Percentiles rank a stretch among this genome's conserved stretches.
Conservation (phyloP, 345 rosid species). For the Euphorbia tirucalli region DNA sequence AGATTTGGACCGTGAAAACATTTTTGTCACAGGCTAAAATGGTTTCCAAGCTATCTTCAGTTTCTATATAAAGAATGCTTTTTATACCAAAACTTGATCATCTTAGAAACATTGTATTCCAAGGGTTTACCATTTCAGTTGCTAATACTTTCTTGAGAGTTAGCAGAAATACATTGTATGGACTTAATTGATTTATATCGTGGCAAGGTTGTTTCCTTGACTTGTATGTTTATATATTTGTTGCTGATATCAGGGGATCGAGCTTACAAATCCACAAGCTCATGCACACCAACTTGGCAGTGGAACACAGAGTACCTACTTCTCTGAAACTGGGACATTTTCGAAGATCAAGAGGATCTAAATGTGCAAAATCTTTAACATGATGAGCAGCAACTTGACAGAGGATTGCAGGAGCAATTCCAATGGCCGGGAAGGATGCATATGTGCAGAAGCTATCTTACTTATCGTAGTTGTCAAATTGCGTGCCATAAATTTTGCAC, state of each 20-base stretch:
- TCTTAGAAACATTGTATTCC: neutral
- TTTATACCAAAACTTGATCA: neutral
- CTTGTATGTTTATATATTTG: neutral
- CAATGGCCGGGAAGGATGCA: neutral
- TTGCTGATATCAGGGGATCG: conserved; percentile 59
- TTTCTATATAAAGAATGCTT: neutral
- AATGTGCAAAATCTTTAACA: neutral
- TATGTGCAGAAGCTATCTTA: neutral
- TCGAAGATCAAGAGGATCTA: conserved; percentile 81
- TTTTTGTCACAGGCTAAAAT: neutral
- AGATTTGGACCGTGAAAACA: neutral
- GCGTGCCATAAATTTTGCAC: neutral
- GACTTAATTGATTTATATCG: too few species aligned
- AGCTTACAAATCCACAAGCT: conserved; percentile 84
- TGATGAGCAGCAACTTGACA: neutral
- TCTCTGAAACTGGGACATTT: conserved; percentile 88
- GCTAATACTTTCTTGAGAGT: too few species aligned
- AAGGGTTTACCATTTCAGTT: neutral
- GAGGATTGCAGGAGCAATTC: too few species aligned
- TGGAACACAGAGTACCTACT: conserved; percentile 93
- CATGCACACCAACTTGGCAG: conserved; percentile 71
- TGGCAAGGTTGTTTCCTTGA: neutral
- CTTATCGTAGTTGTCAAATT: neutral
- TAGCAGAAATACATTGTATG: too few species aligned
- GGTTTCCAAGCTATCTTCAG: too few species aligned